Percentiles rank a stretch among this genome's conserved stretches.
phyloP scores from a whole-genome alignment of 257 asterid genomes.

The Fraxinus excelsior region DNA sequence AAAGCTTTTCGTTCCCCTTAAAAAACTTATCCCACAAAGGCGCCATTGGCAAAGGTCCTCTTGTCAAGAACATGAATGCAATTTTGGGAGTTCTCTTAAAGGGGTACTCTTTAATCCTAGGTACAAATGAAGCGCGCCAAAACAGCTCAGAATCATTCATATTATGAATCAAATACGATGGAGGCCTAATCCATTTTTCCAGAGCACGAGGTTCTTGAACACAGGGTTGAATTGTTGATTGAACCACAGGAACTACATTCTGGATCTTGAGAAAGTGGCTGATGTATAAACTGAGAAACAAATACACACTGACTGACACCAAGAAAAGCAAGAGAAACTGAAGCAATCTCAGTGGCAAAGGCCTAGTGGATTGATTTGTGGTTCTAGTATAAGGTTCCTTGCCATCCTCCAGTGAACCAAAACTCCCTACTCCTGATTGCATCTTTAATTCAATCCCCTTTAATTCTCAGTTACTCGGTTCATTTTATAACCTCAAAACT shows the following conservation, averaged over 20 bases:
- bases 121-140: constrained; percentile 59
- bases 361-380: constrained; percentile 46
- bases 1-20: constrained; percentile 57
- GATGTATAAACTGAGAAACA: constrained; percentile 59
- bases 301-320: constrained; percentile 65
- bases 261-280: constrained; percentile 54
- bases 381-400: constrained; percentile 44
- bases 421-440: constrained; percentile 71
- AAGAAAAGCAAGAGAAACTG: constrained; percentile 63
- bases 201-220: constrained; percentile 40
- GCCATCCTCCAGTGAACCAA: constrained; percentile 67
- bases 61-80: constrained; percentile 81
- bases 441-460: constrained; percentile 35
- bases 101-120: constrained; percentile 49
- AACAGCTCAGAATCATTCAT: constrained; percentile 62
- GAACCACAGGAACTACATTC: constrained; percentile 38
- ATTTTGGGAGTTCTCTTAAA: constrained; percentile 58
- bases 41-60: constrained; percentile 69
- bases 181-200: constrained; percentile 51
- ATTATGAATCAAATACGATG: constrained; percentile 39
- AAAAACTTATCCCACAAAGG: constrained; percentile 76
- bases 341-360: constrained; percentile 68
- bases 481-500: constrained; percentile 4
- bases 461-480: not conserved
- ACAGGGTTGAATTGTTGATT: constrained; percentile 44